Evolutionary conservation across 805 yeast genomes (phyloP).

Genomic region (Aciculoconidium aculeatum): DNA sequence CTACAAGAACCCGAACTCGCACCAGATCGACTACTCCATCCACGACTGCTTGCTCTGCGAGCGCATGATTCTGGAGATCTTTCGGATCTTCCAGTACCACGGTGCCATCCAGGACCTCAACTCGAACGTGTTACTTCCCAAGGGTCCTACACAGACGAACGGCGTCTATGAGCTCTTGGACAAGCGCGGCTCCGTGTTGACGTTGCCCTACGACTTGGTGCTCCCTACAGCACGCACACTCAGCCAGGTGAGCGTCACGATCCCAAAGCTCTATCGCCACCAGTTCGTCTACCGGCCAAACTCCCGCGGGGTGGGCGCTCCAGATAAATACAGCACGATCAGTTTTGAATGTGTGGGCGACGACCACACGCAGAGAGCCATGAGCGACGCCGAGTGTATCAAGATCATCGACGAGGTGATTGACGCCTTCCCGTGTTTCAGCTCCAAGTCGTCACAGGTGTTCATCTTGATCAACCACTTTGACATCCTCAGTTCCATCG

Average conservation of each 20-base stretch:
- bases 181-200: conserved; percentile 79
- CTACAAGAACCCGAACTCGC: conserved; percentile 18
- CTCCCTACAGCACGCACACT: conserved; percentile 83
- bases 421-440: conserved; percentile 60
- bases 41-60: conserved; percentile 51
- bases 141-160: conserved; percentile 58
- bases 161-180: conserved; percentile 81
- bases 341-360: conserved; percentile 76
- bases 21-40: conserved; percentile 21
- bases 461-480: conserved; percentile 71
- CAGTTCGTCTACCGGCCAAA: conserved; percentile 77
- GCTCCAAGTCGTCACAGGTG: conserved; percentile 41
- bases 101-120: conserved; percentile 82
- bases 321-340: conserved; percentile 71
- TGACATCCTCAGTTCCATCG: conserved; percentile 65
- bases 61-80: conserved; percentile 55
- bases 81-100: conserved; percentile 63
- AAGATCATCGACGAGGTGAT: conserved; percentile 76
- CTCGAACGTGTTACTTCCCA: conserved; percentile 68
- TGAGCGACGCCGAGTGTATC: conserved; percentile 83
- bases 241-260: conserved; percentile 50
- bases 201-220: conserved; percentile 83
- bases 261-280: conserved; percentile 63
- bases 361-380: conserved; percentile 38
- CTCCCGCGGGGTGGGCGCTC: conserved; percentile 55